These are phyloP conservation scores for Sextonia rubra DNA, from an alignment of 164 flowering plant genomes.

Conservation along the genomic window DNA sequence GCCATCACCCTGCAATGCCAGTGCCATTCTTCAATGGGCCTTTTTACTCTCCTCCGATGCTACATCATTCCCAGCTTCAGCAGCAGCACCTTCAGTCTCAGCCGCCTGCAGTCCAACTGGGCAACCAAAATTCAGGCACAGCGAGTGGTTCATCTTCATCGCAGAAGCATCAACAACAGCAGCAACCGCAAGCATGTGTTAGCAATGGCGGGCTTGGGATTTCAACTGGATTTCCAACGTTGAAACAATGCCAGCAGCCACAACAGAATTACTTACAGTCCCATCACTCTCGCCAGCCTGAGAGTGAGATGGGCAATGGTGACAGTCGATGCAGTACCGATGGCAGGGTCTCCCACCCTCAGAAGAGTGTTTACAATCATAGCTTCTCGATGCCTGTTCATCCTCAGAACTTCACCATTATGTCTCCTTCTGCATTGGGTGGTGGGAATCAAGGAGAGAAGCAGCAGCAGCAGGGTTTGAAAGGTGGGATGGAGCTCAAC, in stretches of 20 bases:
- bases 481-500: conserved; percentile 55
- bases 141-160: conserved; percentile 79
- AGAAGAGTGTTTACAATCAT: conserved; percentile 49
- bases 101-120: conserved; percentile 39
- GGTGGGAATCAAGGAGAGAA: conserved; percentile 37
- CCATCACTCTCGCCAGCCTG: conserved; percentile 48
- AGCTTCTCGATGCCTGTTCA: conserved; percentile 57
- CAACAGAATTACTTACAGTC: conserved; percentile 25
- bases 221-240: conserved; percentile 40
- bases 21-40: conserved; percentile 78
- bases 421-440: conserved; percentile 42
- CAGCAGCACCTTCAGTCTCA: conserved; percentile 26
- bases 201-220: conserved; percentile 35
- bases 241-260: conserved; percentile 39
- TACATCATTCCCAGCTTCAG: conserved; percentile 80
- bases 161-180: conserved; percentile 67
- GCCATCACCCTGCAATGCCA: conserved; percentile 65
- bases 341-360: conserved; percentile 50
- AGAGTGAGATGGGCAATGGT: conserved; percentile 47
- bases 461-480: conserved; percentile 45
- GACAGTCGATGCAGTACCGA: conserved; percentile 79
- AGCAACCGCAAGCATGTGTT: conserved; percentile 27
- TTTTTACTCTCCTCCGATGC: conserved; percentile 83
- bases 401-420: conserved; percentile 59
- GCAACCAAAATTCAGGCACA: conserved; percentile 55